A percentile compares a stretch with the other conserved stretches of the same genome.
Conservation (phyloP, 352 stramenopile genomes). For the Hyaloperonospora brassicae region DNA sequence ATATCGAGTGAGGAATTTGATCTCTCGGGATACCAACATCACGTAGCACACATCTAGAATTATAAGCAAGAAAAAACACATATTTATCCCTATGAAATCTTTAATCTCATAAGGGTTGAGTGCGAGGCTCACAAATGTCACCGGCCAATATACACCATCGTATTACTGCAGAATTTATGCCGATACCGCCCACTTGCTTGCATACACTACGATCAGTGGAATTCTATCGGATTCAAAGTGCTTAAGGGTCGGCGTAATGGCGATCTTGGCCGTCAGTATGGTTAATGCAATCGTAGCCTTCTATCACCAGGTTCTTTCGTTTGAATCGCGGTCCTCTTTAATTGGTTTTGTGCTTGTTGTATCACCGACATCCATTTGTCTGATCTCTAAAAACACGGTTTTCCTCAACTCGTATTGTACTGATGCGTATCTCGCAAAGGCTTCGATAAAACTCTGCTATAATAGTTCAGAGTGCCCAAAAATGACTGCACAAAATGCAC, state of each 20-base stretch:
- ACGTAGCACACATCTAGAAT: slow-evolving; percentile 7
- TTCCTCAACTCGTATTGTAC: no score
- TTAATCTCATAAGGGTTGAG: slow-evolving; percentile 13
- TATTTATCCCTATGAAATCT: slow-evolving; percentile 9
- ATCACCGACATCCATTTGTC: no score
- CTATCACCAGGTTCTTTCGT: neutral
- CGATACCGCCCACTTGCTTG: slow-evolving; percentile 11
- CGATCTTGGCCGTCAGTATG: neutral
- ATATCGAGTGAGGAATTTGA: slow-evolving; percentile 6
- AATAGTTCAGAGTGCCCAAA: no score
- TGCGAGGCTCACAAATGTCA: slow-evolving; percentile 11
- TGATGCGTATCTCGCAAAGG: no score
- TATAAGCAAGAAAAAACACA: slow-evolving; percentile 1
- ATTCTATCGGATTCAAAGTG: no score
- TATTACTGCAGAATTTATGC: slow-evolving; percentile 9
- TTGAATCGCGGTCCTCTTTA: no score
- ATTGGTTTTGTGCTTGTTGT: no score
- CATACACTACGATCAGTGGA: neutral
- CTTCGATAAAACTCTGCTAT: no score
- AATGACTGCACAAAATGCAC: no score
- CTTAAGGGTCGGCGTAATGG: neutral
- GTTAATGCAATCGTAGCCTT: neutral
- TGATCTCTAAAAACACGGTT: no score
- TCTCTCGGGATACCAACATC: slow-evolving; percentile 2
- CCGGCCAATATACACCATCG: slow-evolving; percentile 4